Evolutionary conservation across 1,284 basidiomycete genomes (phyloP).

Genomic region (Phellopilus nigrolimitatus): DNA sequence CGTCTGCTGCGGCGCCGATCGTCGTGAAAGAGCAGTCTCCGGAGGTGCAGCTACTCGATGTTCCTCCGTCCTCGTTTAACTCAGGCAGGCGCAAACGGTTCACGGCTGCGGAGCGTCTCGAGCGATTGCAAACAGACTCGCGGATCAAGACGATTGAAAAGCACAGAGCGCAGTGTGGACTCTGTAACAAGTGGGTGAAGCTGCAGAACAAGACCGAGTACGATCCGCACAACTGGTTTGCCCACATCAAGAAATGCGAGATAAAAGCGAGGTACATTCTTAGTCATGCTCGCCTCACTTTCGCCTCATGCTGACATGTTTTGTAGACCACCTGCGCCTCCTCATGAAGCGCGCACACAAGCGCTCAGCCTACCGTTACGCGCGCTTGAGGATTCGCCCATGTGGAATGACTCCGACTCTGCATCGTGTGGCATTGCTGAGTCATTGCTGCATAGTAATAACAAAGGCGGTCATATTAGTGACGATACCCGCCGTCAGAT

Average conservation of each 20-base stretch:
- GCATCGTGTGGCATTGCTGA: background rate
- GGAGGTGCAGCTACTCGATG: background rate
- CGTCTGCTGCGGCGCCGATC: background rate
- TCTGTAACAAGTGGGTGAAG: slow-evolving; percentile 20
- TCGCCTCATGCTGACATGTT: background rate
- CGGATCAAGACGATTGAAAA: slow-evolving; percentile 20
- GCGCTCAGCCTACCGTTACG: background rate
- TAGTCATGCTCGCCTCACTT: background rate
- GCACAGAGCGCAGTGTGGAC: slow-evolving; percentile 15
- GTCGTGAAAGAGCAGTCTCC: slow-evolving; percentile 5
- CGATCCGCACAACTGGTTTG: slow-evolving; percentile 20
- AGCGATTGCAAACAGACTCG: slow-evolving; percentile 17
- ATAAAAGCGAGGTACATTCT: slow-evolving; percentile 10
- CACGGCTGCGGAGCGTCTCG: slow-evolving; percentile 21
- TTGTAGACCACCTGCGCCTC: background rate
- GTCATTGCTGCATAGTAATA: too few species aligned
- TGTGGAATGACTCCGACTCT: slow-evolving; percentile 6
- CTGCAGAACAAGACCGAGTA: slow-evolving; percentile 21
- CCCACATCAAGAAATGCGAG: slow-evolving; percentile 18
- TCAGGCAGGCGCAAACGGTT: slow-evolving; percentile 1
- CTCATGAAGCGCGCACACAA: background rate
- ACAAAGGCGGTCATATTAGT: background rate
- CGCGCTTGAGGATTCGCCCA: background rate
- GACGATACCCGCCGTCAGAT: slow-evolving; percentile 1
- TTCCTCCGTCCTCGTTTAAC: background rate